Percentiles rank a stretch among this genome's conserved stretches.
These are phyloP conservation scores for Ophiosphaerella korrae DNA, from an alignment of 2,329 filamentous ascomycete species.

Conservation along the genomic window DNA sequence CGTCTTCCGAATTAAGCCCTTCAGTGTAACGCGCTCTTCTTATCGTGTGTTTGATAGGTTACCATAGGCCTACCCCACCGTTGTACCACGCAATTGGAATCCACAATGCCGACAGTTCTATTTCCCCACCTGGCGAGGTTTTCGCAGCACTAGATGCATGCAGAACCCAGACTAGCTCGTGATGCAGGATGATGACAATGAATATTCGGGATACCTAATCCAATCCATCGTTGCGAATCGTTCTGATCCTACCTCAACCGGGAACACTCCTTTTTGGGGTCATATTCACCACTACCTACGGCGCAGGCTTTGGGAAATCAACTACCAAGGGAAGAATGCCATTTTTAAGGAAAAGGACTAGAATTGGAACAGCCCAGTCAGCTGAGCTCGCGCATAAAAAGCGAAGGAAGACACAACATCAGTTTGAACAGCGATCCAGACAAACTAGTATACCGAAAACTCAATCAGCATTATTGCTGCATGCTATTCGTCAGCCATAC, in stretches of 20 bases:
- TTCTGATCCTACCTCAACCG: not conserved
- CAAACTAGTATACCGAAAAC: conserved; percentile 13
- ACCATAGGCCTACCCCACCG: conserved; percentile 6
- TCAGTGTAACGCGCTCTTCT: not conserved
- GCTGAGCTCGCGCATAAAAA: not conserved
- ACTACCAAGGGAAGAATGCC: conserved; percentile 5
- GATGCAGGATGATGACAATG: not conserved
- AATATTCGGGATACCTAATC: too few species aligned
- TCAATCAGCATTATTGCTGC: conserved; percentile 58
- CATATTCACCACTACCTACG: too few species aligned
- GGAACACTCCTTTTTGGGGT: too few species aligned
- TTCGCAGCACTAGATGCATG: conserved; percentile 2
- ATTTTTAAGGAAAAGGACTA: conserved; percentile 20
- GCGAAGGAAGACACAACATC: conserved; percentile 7
- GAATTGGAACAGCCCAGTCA: conserved; percentile 12
- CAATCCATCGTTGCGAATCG: too few species aligned
- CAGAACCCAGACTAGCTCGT: conserved; percentile 2
- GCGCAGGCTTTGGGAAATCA: not conserved
- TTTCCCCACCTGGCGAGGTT: conserved; percentile 10
- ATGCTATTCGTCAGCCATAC: conserved; percentile 59
- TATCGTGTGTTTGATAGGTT: too few species aligned
- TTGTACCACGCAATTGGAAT: conserved; percentile 24
- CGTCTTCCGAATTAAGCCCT: conserved; percentile 15
- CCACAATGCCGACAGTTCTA: conserved; percentile 27
- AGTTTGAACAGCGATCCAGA: conserved; percentile 14